Conservation (phyloP, 208 protist genomes). For the Crithidia expoeki region DNA sequence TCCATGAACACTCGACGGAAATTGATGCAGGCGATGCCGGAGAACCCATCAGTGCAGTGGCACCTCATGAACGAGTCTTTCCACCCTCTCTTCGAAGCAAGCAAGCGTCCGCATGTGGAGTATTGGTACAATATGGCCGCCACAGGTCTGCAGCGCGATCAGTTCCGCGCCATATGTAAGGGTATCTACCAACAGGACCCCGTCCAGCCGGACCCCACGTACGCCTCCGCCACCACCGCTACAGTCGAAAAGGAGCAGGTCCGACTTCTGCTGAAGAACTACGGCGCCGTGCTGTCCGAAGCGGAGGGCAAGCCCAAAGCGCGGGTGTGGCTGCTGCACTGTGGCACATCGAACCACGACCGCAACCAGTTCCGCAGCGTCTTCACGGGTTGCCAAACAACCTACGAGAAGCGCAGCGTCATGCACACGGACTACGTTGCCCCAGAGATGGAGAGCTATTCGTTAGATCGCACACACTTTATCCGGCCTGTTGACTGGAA, state of each 20-base stretch:
- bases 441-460: conserved; percentile 57
- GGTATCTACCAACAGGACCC: conserved; percentile 70
- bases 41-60: conserved; percentile 63
- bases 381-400: conserved; percentile 73
- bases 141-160: conserved; percentile 65
- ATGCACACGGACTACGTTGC: conserved; percentile 69
- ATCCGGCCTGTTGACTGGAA: conserved; percentile 70
- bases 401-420: conserved; percentile 54
- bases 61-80: conserved; percentile 89
- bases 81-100: conserved; percentile 56
- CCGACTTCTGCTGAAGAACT: conserved; percentile 66
- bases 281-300: conserved; percentile 56
- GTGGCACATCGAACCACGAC: conserved; percentile 38
- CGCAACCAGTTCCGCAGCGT: conserved; percentile 74
- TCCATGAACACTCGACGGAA: conserved; percentile 85
- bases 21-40: conserved; percentile 48
- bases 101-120: conserved; percentile 60
- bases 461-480: conserved; percentile 68
- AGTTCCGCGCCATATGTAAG: conserved; percentile 79
- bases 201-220: conserved; percentile 35
- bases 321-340: conserved; percentile 67
- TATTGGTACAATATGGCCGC: conserved; percentile 91
- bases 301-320: conserved; percentile 59
- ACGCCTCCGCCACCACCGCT: conserved; percentile 36
- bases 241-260: conserved; percentile 55